phyloP scores from a whole-genome alignment of 148 eudicot genomes.

The Cornus kousa region DNA sequence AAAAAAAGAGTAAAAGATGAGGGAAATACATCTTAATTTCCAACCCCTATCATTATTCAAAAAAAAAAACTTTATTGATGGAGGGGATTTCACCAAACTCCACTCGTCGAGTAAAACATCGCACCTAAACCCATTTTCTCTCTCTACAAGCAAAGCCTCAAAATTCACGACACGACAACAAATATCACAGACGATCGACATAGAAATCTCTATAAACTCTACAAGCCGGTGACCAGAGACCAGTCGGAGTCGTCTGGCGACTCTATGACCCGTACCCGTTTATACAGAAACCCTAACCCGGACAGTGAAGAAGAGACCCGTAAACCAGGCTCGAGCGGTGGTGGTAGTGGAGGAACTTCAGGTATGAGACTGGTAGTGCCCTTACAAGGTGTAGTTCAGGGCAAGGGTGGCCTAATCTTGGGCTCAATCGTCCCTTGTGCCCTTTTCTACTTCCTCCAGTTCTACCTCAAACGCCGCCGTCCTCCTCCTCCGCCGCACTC shows the following conservation, averaged over 20 bases:
- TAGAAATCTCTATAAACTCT: too few relatives aligned
- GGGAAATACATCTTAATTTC: too few relatives aligned
- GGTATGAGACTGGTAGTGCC: conserved; percentile 81
- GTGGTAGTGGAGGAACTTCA: too few relatives aligned
- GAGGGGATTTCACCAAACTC: too few relatives aligned
- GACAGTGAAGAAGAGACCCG: conserved; percentile 12
- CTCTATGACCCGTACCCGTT: conserved; percentile 18
- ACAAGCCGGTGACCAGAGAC: too few relatives aligned
- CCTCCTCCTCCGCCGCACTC: conserved; percentile 23
- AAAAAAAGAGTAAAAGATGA: too few relatives aligned
- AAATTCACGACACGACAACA: conserved; percentile 5
- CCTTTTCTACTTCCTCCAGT: conserved; percentile 76
- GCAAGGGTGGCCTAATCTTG: conserved; percentile 70
- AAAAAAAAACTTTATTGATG: too few relatives aligned
- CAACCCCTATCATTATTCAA: too few relatives aligned
- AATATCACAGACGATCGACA: too few relatives aligned
- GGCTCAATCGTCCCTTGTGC: conserved; percentile 84
- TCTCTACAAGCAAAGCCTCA: conserved; percentile 22
- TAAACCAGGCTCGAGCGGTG: background rate
- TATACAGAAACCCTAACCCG: background rate
- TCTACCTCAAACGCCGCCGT: conserved; percentile 63
- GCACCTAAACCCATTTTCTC: conserved; percentile 16
- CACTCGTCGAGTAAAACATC: too few relatives aligned
- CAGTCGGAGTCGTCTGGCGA: background rate
- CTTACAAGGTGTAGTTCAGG: conserved; percentile 80